These are phyloP conservation scores for Colletotrichum cuscutae DNA, from an alignment of 2,329 filamentous ascomycete genomes.

Conservation along the genomic window DNA sequence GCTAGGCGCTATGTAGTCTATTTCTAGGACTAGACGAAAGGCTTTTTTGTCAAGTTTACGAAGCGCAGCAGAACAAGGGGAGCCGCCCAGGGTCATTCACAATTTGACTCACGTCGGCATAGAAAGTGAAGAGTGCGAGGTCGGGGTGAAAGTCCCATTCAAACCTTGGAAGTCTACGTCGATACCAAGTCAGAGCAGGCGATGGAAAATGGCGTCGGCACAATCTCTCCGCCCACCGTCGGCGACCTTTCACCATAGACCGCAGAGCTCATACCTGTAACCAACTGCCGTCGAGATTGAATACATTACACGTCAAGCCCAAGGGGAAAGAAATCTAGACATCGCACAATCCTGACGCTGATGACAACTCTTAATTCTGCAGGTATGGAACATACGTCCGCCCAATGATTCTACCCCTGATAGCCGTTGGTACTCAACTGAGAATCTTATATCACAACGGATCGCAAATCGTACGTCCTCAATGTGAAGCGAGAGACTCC, in stretches of 20 bases:
- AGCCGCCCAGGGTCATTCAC: neutral
- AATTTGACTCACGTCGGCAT: neutral
- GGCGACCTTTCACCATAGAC: neutral
- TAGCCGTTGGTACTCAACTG: neutral
- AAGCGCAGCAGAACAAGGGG: neutral
- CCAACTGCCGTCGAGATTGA: neutral
- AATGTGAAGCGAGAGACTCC: neutral
- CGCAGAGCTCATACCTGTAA: neutral
- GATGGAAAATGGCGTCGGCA: neutral
- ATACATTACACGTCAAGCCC: too few species aligned
- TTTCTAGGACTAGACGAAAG: neutral
- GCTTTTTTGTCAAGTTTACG: too few species aligned
- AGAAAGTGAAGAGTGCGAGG: neutral
- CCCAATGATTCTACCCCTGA: neutral
- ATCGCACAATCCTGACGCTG: neutral
- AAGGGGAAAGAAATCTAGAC: neutral
- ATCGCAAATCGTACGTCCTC: neutral
- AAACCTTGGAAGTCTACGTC: neutral
- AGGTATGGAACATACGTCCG: neutral
- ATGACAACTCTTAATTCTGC: too few species aligned
- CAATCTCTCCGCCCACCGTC: neutral
- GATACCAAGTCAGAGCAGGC: neutral
- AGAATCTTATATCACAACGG: neutral
- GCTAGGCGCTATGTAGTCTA: neutral
- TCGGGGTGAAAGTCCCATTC: neutral